These are phyloP conservation scores for Blastomyces emzantsi DNA, from an alignment of 2,329 filamentous ascomycete genomes.

Conservation along the genomic window DNA sequence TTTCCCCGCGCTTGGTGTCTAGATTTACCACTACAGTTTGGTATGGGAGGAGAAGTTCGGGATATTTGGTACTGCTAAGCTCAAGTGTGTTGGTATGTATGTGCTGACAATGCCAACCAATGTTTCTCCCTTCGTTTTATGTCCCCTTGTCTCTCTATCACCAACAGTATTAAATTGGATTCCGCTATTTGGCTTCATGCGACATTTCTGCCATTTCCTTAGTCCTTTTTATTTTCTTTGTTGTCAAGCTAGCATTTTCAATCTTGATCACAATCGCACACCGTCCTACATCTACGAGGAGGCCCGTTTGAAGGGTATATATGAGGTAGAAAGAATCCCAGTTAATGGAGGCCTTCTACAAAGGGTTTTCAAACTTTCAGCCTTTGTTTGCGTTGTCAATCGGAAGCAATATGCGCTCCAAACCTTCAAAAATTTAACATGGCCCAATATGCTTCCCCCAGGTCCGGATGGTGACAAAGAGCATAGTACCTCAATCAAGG, in stretches of 20 bases:
- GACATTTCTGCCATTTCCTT: not conserved
- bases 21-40: slow-evolving; percentile 16
- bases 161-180: not conserved
- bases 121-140: not conserved
- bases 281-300: not conserved
- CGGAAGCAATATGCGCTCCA: not conserved
- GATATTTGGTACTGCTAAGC: slow-evolving; percentile 12
- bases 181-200: not conserved
- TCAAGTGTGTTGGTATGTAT: not conserved
- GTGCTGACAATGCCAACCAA: not conserved
- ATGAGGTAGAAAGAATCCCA: not conserved
- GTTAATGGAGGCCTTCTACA: not conserved
- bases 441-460: not conserved
- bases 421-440: not conserved
- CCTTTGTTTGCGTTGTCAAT: not conserved
- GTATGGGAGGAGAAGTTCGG: slow-evolving; percentile 12
- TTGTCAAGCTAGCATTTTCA: not conserved
- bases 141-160: not conserved
- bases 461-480: not conserved
- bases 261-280: not conserved
- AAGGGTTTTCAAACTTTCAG: not conserved
- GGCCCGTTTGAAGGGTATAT: not conserved
- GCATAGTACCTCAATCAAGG: not conserved
- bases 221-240: not conserved
- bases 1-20: slow-evolving; percentile 22